These are phyloP conservation scores for Phytopythium litorale DNA, from an alignment of 352 stramenopile species.

Conservation along the genomic window DNA sequence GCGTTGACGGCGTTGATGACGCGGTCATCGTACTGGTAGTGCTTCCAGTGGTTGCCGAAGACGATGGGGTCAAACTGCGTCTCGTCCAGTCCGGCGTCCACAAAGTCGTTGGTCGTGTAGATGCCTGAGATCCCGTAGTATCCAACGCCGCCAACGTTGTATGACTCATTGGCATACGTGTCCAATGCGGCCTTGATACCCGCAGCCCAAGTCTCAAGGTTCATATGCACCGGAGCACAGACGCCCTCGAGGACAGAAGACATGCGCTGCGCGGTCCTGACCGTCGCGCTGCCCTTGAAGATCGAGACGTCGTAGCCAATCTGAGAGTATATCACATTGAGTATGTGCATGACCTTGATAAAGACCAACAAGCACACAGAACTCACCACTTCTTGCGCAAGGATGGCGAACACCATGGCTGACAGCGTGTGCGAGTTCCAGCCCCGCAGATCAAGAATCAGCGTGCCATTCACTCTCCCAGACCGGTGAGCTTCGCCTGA, in stretches of 20 bases:
- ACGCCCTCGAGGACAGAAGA: conserved; percentile 22
- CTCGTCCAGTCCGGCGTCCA: conserved; percentile 10
- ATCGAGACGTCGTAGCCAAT: conserved; percentile 30
- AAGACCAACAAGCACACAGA: neutral
- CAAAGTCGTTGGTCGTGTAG: conserved; percentile 43
- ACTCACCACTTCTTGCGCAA: conserved; percentile 32
- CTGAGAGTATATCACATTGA: neutral
- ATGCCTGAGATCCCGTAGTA: conserved; percentile 42
- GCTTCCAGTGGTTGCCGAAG: conserved; percentile 45
- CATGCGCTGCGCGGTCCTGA: conserved; percentile 27
- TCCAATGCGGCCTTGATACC: conserved; percentile 25
- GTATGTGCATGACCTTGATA: neutral
- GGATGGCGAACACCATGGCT: conserved; percentile 36
- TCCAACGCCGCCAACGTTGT: conserved; percentile 22
- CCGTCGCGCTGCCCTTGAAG: conserved; percentile 5
- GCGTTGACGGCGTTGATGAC: conserved; percentile 30
- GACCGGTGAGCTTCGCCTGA: conserved; percentile 5
- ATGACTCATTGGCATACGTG: conserved; percentile 54
- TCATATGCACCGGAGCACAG: conserved; percentile 53
- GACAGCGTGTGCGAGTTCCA: conserved; percentile 44
- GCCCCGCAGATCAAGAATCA: conserved; percentile 26
- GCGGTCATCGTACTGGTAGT: conserved; percentile 34
- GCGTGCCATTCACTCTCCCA: conserved; percentile 17
- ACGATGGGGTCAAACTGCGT: conserved; percentile 13
- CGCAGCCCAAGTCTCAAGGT: conserved; percentile 47